phyloP scores from a whole-genome alignment of 768 basidiomycete genomes.

The Sporobolomyces pararoseus region DNA sequence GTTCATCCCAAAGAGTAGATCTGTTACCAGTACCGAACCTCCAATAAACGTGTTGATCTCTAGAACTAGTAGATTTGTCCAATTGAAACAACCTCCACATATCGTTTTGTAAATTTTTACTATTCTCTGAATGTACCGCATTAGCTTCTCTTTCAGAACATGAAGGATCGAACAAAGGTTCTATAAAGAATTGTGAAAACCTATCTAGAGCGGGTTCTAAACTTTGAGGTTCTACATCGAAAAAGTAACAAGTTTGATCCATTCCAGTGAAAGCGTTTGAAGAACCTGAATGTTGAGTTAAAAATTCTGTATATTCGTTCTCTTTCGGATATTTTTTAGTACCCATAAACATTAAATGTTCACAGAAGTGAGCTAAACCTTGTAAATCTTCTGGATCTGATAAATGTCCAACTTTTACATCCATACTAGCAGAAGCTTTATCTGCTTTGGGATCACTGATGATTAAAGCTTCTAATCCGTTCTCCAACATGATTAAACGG shows the following conservation, averaged over 20 bases:
- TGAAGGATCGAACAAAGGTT: constrained; percentile 77
- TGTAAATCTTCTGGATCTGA: constrained; percentile 92
- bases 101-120: constrained; percentile 89
- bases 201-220: constrained; percentile 48
- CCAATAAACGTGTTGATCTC: constrained; percentile 50
- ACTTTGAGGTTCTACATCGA: constrained; percentile 60
- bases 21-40: constrained; percentile 54
- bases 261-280: constrained; percentile 93
- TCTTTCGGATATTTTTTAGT: constrained; percentile 69
- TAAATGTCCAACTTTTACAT: constrained; percentile 90
- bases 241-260: constrained; percentile 81
- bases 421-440: constrained; percentile 89
- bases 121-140: constrained; percentile 95
- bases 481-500: constrained; percentile 71
- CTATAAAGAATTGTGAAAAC: constrained; percentile 73
- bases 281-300: constrained; percentile 58
- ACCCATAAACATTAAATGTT: constrained; percentile 86
- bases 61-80: constrained; percentile 63
- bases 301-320: constrained; percentile 81
- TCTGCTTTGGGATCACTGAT: constrained; percentile 81
- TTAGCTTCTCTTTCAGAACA: constrained; percentile 86
- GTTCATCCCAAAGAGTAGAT: constrained; percentile 51
- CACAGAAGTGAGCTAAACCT: constrained; percentile 90
- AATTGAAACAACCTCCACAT: constrained; percentile 91
- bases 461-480: constrained; percentile 80